Conservation (phyloP, 495 filamentous ascomycete species). For the Neurospora sp. region DNA sequence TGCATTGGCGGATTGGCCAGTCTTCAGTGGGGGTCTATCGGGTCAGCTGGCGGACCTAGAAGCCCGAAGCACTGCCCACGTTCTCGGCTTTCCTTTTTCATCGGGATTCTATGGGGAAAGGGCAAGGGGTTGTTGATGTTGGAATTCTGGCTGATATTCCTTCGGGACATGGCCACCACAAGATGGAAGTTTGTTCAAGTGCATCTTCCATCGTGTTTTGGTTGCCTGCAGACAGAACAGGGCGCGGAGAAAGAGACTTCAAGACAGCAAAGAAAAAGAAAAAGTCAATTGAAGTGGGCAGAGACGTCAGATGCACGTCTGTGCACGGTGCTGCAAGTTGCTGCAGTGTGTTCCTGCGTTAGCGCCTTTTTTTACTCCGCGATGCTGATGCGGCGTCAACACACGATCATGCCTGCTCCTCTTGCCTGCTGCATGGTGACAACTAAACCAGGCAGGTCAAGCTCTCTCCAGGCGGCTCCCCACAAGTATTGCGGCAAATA, state of each 20-base stretch:
- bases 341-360: not conserved
- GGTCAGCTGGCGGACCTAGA: not conserved
- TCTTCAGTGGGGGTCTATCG: not conserved
- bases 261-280: not conserved
- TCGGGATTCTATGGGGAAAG: not conserved
- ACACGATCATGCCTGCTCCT: not conserved
- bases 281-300: not conserved
- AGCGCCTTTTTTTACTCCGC: not conserved
- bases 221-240: not conserved
- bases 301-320: not conserved
- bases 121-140: not conserved
- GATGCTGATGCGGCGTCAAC: not conserved
- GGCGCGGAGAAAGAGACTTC: not conserved
- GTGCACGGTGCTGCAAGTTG: not conserved
- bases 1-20: not conserved
- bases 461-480: not conserved
- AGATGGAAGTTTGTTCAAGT: not conserved
- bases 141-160: not conserved
- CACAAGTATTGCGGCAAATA: not conserved
- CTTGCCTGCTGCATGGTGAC: not conserved
- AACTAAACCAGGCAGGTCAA: not conserved
- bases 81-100: not conserved
- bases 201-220: not conserved
- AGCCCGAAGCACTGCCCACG: not conserved
- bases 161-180: not conserved